Evolutionary conservation across 1,284 basidiomycete species (phyloP), one percentile per base, ranked within the genome.

Genomic region (Trichosporon coremiiforme): DNA sequence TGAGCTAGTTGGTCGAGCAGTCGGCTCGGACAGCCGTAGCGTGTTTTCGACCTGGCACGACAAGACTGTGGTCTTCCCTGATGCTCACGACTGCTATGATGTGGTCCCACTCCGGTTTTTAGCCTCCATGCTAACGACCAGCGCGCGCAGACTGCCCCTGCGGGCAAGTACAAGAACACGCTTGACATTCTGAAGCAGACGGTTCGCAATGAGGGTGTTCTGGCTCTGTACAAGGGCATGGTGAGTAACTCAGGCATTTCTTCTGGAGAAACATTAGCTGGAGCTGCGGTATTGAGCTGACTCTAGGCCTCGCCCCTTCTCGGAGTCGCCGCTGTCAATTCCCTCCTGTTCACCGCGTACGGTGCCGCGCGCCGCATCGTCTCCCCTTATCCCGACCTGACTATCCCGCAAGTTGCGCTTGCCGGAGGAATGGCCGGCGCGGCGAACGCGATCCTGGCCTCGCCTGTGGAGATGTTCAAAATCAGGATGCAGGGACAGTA

Each of bases 251-350:
- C 33, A 33, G 33, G 8, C 8, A 8, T 33, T 33, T 8, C 33
- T 33, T 3, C 4, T 4, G 33, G 33, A 8, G 33, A 33, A 33
- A 8, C 33, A 33, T 33, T 8, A 33, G 33, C 8, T 33, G 33
- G 33, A 4, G 33, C 3, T 33, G 33, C 33, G 33, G 33, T 33
- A 33, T 12, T 10, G 6, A 15, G 13, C 25, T 38, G 25, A 60
- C 47, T 15, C 2, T 64, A 80, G 93, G 87, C 90, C 0, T 94
- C 92, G 64, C 96, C 96, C 0, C 86, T 99, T 9, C 71, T 97
- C 60, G 96, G 96, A n/a, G 92, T 99, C 36, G 93, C 95, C 1
- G 95, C 93, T 6, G 95, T 98, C 77, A 98, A 98, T 84, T 96
- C 94, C 12, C 87, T 98, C 20, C 88, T 98, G 7, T 99, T 98